These are phyloP conservation scores for Linaria vulgaris DNA, from an alignment of 257 asterid species.

Conservation along the genomic window DNA sequence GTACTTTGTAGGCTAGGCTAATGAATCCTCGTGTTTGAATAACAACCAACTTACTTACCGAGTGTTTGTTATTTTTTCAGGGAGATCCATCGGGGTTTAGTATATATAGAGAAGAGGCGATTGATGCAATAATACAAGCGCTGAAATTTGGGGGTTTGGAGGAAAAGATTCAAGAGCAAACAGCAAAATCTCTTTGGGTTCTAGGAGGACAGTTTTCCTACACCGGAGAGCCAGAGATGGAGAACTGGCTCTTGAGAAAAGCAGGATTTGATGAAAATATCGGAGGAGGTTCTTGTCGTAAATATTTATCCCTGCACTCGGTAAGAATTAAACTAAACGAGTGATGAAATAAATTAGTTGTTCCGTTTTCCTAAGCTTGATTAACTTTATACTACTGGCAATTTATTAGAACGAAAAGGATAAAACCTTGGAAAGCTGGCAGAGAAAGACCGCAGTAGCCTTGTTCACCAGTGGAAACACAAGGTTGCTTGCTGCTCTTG, in stretches of 20 bases:
- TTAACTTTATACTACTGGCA: not conserved
- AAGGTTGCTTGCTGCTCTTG: slow-evolving; percentile 52
- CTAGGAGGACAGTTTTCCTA: slow-evolving; percentile 80
- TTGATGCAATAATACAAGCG: slow-evolving; percentile 60
- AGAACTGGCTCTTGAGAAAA: slow-evolving; percentile 60
- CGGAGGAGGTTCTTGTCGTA: slow-evolving; percentile 28
- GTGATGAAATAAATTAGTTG: too few species aligned
- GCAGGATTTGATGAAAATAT: slow-evolving; percentile 44
- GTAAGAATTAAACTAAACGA: slow-evolving; percentile 30
- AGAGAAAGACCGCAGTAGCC: slow-evolving; percentile 46
- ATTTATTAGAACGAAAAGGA: slow-evolving; percentile 53
- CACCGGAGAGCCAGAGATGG: slow-evolving; percentile 57
- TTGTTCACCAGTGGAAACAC: slow-evolving; percentile 45
- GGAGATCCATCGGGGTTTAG: slow-evolving; percentile 57
- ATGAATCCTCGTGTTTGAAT: too few species aligned
- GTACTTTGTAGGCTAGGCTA: slow-evolving; percentile 14
- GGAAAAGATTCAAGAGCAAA: slow-evolving; percentile 53
- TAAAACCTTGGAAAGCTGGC: slow-evolving; percentile 48
- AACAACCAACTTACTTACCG: too few species aligned
- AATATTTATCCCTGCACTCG: slow-evolving; percentile 24
- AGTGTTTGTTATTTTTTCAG: slow-evolving; percentile 41
- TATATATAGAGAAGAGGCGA: slow-evolving; percentile 70
- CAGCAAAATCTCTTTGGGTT: slow-evolving; percentile 58
- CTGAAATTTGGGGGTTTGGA: slow-evolving; percentile 49
- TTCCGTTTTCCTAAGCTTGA: not conserved